Percentiles rank a stretch among this genome's conserved stretches.
phyloP scores from a whole-genome alignment of 768 basidiomycete genomes.

The Suillus variegatus region DNA sequence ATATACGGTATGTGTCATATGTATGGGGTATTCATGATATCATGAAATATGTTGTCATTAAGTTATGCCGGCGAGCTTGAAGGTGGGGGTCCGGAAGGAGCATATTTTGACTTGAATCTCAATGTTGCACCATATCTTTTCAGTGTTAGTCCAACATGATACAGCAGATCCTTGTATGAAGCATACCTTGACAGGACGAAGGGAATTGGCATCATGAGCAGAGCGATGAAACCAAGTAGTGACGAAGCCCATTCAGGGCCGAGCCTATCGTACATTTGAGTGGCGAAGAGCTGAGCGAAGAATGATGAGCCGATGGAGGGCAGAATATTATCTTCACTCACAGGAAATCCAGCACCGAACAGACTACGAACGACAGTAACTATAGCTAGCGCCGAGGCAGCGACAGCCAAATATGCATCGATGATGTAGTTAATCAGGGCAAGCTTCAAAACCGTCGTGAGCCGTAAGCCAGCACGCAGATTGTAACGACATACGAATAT shows the following conservation, averaged over 20 bases:
- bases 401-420: constrained; percentile 55
- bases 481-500: constrained; percentile 48
- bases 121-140: constrained; percentile 41
- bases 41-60: not conserved
- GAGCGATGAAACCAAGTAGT: constrained; percentile 51
- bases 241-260: constrained; percentile 62
- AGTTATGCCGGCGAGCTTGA: constrained; percentile 12
- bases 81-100: constrained; percentile 28
- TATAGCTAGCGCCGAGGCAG: constrained; percentile 59
- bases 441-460: constrained; percentile 36
- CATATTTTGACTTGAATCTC: constrained; percentile 44
- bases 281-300: constrained; percentile 43
- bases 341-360: constrained; percentile 53
- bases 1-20: no score
- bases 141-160: not conserved
- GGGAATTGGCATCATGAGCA: constrained; percentile 54
- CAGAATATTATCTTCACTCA: not conserved
- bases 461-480: not conserved
- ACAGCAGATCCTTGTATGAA: not conserved
- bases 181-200: constrained; percentile 39
- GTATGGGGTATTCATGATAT: no score
- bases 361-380: constrained; percentile 54
- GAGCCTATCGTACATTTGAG: constrained; percentile 53
- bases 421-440: constrained; percentile 61
- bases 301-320: constrained; percentile 9